Base-by-base conservation (phyloP, 768 basidiomycete genomes). In the Kondoa malvinella region DNA sequence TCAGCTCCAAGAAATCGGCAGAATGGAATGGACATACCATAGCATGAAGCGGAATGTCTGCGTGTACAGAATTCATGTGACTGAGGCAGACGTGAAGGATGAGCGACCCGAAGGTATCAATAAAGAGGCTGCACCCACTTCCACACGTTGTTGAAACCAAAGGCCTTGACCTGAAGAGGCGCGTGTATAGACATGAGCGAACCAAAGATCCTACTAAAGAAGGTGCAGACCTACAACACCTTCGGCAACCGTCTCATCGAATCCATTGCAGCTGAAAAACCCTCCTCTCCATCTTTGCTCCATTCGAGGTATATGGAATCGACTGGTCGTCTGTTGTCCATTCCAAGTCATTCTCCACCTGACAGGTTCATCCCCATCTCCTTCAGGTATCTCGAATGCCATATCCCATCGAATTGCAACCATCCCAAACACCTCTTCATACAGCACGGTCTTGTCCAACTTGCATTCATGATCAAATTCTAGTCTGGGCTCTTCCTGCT, bases 81-180 rank as follows among this genome's bases (percentile, higher is more conserved):
- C n/a, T n/a, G n/a, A n/a, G n/a, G n/a, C n/a, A n/a, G n/a, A n/a
- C n/a, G n/a, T n/a, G n/a, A n/a, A n/a, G n/a, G n/a, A n/a, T n/a
- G n/a, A n/a, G n/a, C n/a, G n/a, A n/a, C n/a, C n/a, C n/a, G n/a
- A n/a, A n/a, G n/a, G n/a, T n/a, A n/a, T n/a, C n/a, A n/a, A n/a
- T n/a, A n/a, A n/a, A n/a, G n/a, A n/a, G n/a, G n/a, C n/a, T n/a
- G n/a, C n/a, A n/a, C n/a, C n/a, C n/a, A n/a, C n/a, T 64, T 67
- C 69, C 69, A 70, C 2, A 70, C 69, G 57, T 68, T 70, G 32
- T 67, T 66, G 56, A 70, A 68, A 12, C 69, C 67, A n/a, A 70
- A 57, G 14, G 63, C 34, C 29, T 70, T 57, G 1, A 70, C 69
- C 40, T n/a, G n/a, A n/a, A n/a, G n/a, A n/a, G n/a, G n/a, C n/a